A percentile compares a stretch with the other conserved stretches of the same genome.
Conservation (phyloP, 257 asterid genomes). For the Capsicum baccatum region DNA sequence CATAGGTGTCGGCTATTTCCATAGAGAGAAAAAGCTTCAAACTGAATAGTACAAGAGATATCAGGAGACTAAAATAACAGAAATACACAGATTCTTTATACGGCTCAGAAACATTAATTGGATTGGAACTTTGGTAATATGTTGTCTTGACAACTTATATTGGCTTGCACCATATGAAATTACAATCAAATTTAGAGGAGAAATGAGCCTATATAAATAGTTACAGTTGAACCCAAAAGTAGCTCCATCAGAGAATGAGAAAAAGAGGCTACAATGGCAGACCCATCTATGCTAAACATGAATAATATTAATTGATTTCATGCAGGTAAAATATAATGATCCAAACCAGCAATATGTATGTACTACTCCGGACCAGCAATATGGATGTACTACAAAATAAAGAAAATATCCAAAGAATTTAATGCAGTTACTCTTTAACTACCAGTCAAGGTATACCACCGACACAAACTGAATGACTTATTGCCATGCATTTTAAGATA, state of each 20-base stretch:
- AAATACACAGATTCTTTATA: background rate
- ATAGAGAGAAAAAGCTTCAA: background rate
- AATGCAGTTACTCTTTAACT: slow-evolving; percentile 6
- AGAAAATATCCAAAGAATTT: background rate
- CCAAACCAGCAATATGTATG: slow-evolving; percentile 4
- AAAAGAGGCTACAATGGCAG: background rate
- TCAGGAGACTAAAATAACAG: background rate
- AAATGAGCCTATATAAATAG: background rate
- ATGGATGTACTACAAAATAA: slow-evolving; percentile 7
- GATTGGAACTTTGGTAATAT: background rate
- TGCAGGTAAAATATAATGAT: background rate
- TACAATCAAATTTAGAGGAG: background rate
- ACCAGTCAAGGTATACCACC: background rate
- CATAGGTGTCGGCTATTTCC: slow-evolving; percentile 27
- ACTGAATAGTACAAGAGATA: background rate
- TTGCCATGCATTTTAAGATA: background rate
- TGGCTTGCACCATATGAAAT: background rate
- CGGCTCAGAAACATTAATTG: background rate
- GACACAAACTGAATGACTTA: background rate
- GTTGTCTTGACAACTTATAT: background rate
- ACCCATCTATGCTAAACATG: background rate
- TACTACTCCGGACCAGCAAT: slow-evolving; percentile 1
- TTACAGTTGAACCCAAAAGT: slow-evolving; percentile 10
- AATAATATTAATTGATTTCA: background rate
- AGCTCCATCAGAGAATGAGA: background rate